Conservation (phyloP, 2,329 filamentous ascomycete species). For the Colletotrichum chlorophyti region DNA sequence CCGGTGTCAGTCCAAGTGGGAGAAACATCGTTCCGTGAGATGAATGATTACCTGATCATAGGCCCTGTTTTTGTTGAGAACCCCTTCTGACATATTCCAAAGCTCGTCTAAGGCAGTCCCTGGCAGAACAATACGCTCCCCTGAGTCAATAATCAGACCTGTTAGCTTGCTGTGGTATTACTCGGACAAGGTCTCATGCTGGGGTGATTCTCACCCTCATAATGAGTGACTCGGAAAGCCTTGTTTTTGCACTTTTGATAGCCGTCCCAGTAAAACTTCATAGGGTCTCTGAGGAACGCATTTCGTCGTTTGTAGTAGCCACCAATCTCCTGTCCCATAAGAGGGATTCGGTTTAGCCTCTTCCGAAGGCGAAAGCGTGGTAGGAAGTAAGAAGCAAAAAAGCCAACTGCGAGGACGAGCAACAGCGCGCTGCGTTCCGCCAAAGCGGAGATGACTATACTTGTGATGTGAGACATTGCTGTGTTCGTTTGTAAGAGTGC, state of each 20-base stretch:
- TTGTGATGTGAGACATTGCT: neutral
- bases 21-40: neutral
- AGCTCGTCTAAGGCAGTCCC: slow-evolving; percentile 11
- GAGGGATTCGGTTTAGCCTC: neutral
- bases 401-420: neutral
- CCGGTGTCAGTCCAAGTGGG: neutral
- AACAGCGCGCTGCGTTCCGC: neutral
- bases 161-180: neutral
- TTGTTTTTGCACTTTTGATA: slow-evolving; percentile 8
- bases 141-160: neutral
- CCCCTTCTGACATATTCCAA: slow-evolving; percentile 8
- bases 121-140: slow-evolving; percentile 3
- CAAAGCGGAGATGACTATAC: neutral
- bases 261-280: slow-evolving; percentile 3
- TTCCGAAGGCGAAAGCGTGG: neutral
- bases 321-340: slow-evolving; percentile 11
- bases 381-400: neutral
- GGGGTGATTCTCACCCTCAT: neutral
- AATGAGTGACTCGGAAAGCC: slow-evolving; percentile 2
- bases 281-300: slow-evolving; percentile 3
- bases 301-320: slow-evolving; percentile 9
- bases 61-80: slow-evolving; percentile 14
- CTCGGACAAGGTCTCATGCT: neutral
- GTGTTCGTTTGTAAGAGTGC: no score
- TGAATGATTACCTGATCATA: slow-evolving; percentile 4